These are phyloP conservation scores for Candida mattraensis DNA, from an alignment of 805 yeast species.

Conservation along the genomic window DNA sequence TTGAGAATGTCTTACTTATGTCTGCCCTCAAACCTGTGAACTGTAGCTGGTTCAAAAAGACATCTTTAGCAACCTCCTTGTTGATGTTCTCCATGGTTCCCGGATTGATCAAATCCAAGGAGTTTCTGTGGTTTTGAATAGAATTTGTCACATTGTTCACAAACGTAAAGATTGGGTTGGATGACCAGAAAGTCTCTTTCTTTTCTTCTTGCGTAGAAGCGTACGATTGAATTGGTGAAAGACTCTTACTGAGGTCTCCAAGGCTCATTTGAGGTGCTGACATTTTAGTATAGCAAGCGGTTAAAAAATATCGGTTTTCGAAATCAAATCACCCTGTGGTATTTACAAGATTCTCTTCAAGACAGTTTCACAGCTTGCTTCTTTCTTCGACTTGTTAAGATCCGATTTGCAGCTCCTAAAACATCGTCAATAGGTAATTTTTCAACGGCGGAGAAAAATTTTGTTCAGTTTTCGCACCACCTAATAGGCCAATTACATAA, in stretches of 20 bases:
- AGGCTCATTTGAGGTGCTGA: slow-evolving; percentile 38
- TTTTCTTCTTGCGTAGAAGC: slow-evolving; percentile 50
- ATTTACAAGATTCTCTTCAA: slow-evolving; percentile 8
- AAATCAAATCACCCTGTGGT: slow-evolving; percentile 1
- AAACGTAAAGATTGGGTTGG: slow-evolving; percentile 80
- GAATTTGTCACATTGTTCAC: slow-evolving; percentile 72
- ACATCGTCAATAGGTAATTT: too few relatives aligned
- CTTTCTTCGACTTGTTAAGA: too few relatives aligned
- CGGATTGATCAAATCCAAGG: slow-evolving; percentile 84
- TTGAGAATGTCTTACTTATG: slow-evolving; percentile 83
- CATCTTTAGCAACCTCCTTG: slow-evolving; percentile 93
- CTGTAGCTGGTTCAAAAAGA: slow-evolving; percentile 82
- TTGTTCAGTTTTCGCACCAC: too few relatives aligned
- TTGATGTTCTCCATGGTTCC: slow-evolving; percentile 92
- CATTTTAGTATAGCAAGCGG: too few relatives aligned
- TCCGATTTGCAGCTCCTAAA: too few relatives aligned
- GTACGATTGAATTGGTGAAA: slow-evolving; percentile 60
- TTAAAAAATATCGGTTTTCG: too few relatives aligned
- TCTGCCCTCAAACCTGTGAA: slow-evolving; percentile 97
- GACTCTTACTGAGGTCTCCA: slow-evolving; percentile 57
- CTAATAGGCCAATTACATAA: too few relatives aligned
- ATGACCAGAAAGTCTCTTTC: slow-evolving; percentile 66
- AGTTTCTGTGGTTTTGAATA: slow-evolving; percentile 73
- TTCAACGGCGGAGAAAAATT: too few relatives aligned
- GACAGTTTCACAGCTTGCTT: too few relatives aligned